A percentile compares a stretch with the other conserved stretches of the same genome.
These are phyloP conservation scores for Ophiostoma sp. DNA, from an alignment of 2,329 filamentous ascomycete species.

Conservation along the genomic window DNA sequence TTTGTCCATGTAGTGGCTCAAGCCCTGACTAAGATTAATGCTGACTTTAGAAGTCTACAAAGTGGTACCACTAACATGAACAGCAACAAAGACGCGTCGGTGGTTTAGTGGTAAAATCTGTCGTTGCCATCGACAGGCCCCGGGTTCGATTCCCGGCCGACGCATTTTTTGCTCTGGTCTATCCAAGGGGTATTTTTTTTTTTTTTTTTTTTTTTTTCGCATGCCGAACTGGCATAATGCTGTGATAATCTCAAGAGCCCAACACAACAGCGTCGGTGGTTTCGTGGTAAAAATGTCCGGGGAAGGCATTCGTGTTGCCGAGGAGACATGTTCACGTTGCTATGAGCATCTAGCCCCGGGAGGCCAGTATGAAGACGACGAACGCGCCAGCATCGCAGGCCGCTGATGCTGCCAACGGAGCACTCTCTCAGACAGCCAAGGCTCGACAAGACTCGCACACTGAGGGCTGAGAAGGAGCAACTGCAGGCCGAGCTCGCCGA, in stretches of 20 bases:
- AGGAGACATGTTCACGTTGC: no score
- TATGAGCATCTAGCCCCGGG: no score
- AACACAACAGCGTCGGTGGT: no score
- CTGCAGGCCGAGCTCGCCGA: not conserved
- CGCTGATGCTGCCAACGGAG: not conserved
- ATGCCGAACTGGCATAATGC: no score
- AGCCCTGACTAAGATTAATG: not conserved
- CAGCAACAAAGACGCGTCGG: not conserved
- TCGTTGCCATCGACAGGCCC: not conserved
- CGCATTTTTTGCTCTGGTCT: no score
- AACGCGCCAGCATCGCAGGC: not conserved
- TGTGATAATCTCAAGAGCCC: no score
- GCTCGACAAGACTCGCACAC: not conserved
- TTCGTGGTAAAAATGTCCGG: no score
- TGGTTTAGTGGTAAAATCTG: conserved; percentile 2
- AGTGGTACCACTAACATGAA: not conserved
- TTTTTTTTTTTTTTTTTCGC: not conserved
- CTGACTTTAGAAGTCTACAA: not conserved
- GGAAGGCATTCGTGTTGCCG: no score
- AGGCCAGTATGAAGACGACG: not conserved
- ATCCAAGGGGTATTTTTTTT: no score
- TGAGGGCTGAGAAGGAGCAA: not conserved
- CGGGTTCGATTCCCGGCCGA: no score
- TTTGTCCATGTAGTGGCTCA: not conserved
- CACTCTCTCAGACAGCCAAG: not conserved